A percentile compares a stretch with the other conserved stretches of the same genome.
Evolutionary conservation across 495 filamentous ascomycete genomes (phyloP).

Genomic region (Platismatia glauca): DNA sequence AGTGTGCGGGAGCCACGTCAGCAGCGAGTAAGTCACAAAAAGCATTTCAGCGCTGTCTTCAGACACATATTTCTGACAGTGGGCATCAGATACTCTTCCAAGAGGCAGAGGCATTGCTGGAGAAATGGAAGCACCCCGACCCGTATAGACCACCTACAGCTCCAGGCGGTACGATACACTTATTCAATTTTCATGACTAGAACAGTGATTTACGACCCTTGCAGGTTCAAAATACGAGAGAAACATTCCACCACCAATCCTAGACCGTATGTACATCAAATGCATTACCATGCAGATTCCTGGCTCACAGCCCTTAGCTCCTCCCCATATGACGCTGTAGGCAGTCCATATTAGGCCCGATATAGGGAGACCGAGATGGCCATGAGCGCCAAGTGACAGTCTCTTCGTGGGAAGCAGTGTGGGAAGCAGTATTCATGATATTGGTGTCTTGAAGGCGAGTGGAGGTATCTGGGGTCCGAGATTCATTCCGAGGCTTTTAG

Average conservation of each 20-base stretch:
- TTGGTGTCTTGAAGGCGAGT: background rate
- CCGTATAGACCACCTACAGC: slow-evolving; percentile 82
- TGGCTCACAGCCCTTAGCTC: slow-evolving; percentile 30
- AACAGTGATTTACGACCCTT: slow-evolving; percentile 22
- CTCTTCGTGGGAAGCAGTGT: background rate
- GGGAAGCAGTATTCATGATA: background rate
- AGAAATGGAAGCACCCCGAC: slow-evolving; percentile 96
- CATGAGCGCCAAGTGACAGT: background rate
- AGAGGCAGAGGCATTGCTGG: slow-evolving; percentile 78
- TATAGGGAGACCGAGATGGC: background rate
- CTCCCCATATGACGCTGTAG: slow-evolving; percentile 36
- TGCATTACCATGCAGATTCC: background rate
- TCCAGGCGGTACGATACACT: slow-evolving; percentile 70
- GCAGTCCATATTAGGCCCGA: background rate
- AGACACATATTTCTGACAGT: background rate
- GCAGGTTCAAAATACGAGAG: slow-evolving; percentile 92
- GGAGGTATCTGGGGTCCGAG: background rate
- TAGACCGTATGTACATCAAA: slow-evolving; percentile 58
- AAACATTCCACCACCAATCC: slow-evolving; percentile 70
- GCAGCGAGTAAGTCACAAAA: slow-evolving; percentile 55
- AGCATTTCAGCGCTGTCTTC: background rate
- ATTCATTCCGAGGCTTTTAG: background rate
- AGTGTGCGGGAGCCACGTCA: slow-evolving; percentile 77
- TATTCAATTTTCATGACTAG: background rate
- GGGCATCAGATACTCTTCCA: slow-evolving; percentile 59